These are phyloP conservation scores for Malassezia globosa DNA, from an alignment of 1,284 basidiomycete genomes.

Conservation along the genomic window DNA sequence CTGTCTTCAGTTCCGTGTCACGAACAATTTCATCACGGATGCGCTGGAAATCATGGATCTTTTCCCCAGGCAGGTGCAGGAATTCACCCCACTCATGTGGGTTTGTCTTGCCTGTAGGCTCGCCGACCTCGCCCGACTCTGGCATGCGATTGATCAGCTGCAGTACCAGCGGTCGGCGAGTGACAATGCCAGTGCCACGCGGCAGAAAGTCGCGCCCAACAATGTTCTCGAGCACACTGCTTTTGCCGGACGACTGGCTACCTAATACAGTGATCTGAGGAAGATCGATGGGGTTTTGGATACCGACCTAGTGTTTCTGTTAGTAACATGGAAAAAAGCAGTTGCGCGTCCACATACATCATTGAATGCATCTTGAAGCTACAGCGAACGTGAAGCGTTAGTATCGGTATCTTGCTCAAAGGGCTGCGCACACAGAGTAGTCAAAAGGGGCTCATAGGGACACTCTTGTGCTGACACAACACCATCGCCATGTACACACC, in stretches of 20 bases:
- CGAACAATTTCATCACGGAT: constrained; percentile 89
- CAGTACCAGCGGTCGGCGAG: constrained; percentile 79
- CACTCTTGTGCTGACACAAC: too few species aligned
- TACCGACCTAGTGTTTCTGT: constrained; percentile 32
- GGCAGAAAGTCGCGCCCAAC: constrained; percentile 84
- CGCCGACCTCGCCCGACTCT: constrained; percentile 30
- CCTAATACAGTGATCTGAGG: constrained; percentile 52
- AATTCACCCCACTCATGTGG: constrained; percentile 99
- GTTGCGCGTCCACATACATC: constrained; percentile 17
- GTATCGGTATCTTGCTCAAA: too few species aligned
- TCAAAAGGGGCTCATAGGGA: too few species aligned
- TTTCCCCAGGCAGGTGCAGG: constrained; percentile 75
- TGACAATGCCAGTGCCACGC: constrained; percentile 88
- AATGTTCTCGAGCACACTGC: constrained; percentile 65
- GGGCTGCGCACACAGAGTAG: too few species aligned
- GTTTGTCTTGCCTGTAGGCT: constrained; percentile 53
- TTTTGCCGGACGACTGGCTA: constrained; percentile 51
- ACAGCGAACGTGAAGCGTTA: too few species aligned
- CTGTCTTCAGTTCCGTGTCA: constrained; percentile 95
- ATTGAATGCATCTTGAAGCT: constrained; percentile 35
- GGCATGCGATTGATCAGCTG: constrained; percentile 78
- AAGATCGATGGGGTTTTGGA: constrained; percentile 49
- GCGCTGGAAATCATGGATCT: constrained; percentile 94
- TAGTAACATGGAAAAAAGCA: not conserved
- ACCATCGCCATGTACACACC: constrained; percentile 9